These are phyloP conservation scores for Aphanomyces astaci DNA, from an alignment of 352 stramenopile species.

Conservation along the genomic window DNA sequence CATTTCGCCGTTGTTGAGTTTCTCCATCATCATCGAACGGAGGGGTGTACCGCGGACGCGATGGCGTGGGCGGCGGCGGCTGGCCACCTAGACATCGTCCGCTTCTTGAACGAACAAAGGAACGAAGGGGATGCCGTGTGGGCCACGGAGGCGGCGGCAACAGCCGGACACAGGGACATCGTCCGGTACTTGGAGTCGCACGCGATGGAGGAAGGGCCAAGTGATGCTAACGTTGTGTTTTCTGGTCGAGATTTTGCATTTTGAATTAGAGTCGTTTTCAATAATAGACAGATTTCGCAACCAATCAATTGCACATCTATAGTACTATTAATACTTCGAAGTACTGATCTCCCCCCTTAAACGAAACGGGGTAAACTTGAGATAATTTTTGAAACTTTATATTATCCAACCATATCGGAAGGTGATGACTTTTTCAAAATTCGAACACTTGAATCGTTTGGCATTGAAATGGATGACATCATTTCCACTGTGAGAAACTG, in stretches of 20 bases:
- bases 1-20: not conserved
- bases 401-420: too few species aligned
- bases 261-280: too few species aligned
- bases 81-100: not conserved
- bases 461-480: too few species aligned
- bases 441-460: too few species aligned
- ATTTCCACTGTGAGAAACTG: too few species aligned
- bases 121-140: not conserved
- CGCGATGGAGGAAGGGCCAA: not conserved
- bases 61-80: conserved; percentile 16
- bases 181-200: not conserved
- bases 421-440: too few species aligned
- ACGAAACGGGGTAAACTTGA: too few species aligned
- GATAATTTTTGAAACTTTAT: too few species aligned
- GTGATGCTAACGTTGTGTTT: conserved; percentile 1
- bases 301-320: too few species aligned
- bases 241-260: conserved; percentile 1
- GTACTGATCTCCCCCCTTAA: too few species aligned
- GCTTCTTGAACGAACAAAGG: not conserved
- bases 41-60: not conserved
- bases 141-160: not conserved
- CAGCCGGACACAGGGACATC: not conserved
- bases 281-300: too few species aligned
- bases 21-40: not conserved
- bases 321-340: too few species aligned